These are phyloP conservation scores for Magnolia sinica DNA, from an alignment of 164 flowering plant genomes.

Conservation along the genomic window DNA sequence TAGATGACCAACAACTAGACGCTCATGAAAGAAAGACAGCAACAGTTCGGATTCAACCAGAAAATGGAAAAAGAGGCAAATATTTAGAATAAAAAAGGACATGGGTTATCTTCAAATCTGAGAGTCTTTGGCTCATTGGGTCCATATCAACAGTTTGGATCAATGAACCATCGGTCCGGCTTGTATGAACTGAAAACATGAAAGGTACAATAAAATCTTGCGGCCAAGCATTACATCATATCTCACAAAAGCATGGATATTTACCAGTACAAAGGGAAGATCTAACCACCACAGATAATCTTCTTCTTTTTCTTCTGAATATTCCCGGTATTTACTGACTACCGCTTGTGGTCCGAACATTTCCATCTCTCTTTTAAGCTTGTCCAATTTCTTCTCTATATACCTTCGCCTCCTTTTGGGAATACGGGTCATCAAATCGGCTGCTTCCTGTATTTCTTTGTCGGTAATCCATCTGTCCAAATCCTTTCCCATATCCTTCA, in stretches of 20 bases:
- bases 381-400: slow-evolving; percentile 64
- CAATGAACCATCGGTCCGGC: neutral
- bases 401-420: slow-evolving; percentile 51
- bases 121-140: no score
- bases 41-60: neutral
- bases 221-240: neutral
- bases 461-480: slow-evolving; percentile 82
- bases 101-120: no score
- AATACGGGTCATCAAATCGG: slow-evolving; percentile 57
- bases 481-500: slow-evolving; percentile 91
- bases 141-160: no score
- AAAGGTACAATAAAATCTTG: neutral
- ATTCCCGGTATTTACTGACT: slow-evolving; percentile 83
- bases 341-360: slow-evolving; percentile 93
- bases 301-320: slow-evolving; percentile 72
- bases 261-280: slow-evolving; percentile 77
- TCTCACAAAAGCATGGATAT: slow-evolving; percentile 2
- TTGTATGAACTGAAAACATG: neutral
- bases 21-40: neutral
- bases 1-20: neutral
- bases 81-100: neutral
- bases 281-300: slow-evolving; percentile 97
- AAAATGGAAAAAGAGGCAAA: neutral
- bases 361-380: slow-evolving; percentile 81
- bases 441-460: slow-evolving; percentile 74